Base-by-base conservation (phyloP, 2,329 filamentous ascomycete species). In the Metarhizium brunneum region DNA sequence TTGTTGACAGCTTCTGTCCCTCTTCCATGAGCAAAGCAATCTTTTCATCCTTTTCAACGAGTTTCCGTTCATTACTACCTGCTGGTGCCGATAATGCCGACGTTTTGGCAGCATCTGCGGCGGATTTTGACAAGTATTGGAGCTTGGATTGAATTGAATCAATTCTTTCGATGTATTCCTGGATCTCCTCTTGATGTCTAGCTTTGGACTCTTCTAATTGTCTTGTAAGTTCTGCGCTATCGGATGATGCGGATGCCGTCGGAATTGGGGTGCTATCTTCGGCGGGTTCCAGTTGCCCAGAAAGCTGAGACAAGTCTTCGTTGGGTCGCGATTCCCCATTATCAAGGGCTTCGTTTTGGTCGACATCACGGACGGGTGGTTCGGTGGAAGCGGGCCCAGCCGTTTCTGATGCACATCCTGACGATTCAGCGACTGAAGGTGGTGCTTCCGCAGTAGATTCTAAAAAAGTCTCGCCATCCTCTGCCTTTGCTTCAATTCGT, bases 81-180 rank as follows among this genome's bases (percentile, higher is more conserved):
- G 81, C 67, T 2, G 81, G 74, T 1, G 87, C 83, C 29, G 78
- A 74, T n/a, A 79, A 73, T 2, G 83, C 84, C 6, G 84, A 80
- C 61, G 84, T 82, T 65, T 85, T 87, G 1, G 94, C 90, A 0
- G 86, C 78, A 36, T 92, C 86, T 0, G 87, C 83, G 13, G 88
- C 86, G 65, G 92, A 88, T 58, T 87, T 87, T 2, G 92, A 86
- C 13, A 99, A 75, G 65, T 95, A 96, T 61, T 92, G 87, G 32
- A 99, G 74, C 67, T 99, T 97, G 6, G 90, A 84, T 68, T 97
- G 90, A 1, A 99, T 74, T 4, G 92, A 88, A 73, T 99, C 94
- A 55, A 96, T 94, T 40, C 88, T 85, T 71, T 99, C 94, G 6
- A 92, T 80, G 59, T 96, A 90, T 51, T 80, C 81, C 64, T 94